These are phyloP conservation scores for Gamarada debralockiae DNA, from an alignment of 495 filamentous ascomycete genomes.

Conservation along the genomic window DNA sequence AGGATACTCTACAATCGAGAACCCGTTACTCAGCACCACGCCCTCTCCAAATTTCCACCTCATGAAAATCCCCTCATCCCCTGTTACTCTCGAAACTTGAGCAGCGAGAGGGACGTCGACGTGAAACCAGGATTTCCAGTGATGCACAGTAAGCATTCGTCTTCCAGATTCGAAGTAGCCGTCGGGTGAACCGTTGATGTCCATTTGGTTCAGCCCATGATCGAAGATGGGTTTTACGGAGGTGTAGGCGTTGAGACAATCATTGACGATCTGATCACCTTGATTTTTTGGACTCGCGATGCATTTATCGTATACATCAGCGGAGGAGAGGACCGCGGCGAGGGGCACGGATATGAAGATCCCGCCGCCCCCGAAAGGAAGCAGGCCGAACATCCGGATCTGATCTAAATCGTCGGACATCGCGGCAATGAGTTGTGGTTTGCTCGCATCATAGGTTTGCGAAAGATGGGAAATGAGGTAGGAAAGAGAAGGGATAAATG, in stretches of 20 bases:
- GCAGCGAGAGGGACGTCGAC: slow-evolving; percentile 43
- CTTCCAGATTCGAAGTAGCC: slow-evolving; percentile 55
- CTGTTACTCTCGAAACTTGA: slow-evolving; percentile 45
- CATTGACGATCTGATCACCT: slow-evolving; percentile 20
- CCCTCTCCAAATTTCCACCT: slow-evolving; percentile 50
- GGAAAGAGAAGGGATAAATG: slow-evolving; percentile 63
- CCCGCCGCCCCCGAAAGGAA: slow-evolving; percentile 68
- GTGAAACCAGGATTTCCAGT: slow-evolving; percentile 53
- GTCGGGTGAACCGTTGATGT: slow-evolving; percentile 35
- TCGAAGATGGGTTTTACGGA: slow-evolving; percentile 10
- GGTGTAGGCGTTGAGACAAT: slow-evolving; percentile 13
- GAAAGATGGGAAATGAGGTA: slow-evolving; percentile 48
- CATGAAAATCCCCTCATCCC: slow-evolving; percentile 51
- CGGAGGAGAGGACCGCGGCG: slow-evolving; percentile 46
- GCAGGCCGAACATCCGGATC: slow-evolving; percentile 55
- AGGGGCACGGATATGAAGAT: slow-evolving; percentile 61
- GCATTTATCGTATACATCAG: slow-evolving; percentile 26
- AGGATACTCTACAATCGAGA: slow-evolving; percentile 48
- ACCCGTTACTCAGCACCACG: slow-evolving; percentile 53
- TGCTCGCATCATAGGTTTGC: slow-evolving; percentile 41
- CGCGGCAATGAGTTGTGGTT: slow-evolving; percentile 56
- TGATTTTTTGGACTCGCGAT: slow-evolving; percentile 6
- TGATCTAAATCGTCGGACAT: slow-evolving; percentile 60
- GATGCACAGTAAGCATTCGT: slow-evolving; percentile 51
- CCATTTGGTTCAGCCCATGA: slow-evolving; percentile 38